Base-by-base conservation (phyloP, 352 stramenopile species). In the Phytophthora pinifolia region DNA sequence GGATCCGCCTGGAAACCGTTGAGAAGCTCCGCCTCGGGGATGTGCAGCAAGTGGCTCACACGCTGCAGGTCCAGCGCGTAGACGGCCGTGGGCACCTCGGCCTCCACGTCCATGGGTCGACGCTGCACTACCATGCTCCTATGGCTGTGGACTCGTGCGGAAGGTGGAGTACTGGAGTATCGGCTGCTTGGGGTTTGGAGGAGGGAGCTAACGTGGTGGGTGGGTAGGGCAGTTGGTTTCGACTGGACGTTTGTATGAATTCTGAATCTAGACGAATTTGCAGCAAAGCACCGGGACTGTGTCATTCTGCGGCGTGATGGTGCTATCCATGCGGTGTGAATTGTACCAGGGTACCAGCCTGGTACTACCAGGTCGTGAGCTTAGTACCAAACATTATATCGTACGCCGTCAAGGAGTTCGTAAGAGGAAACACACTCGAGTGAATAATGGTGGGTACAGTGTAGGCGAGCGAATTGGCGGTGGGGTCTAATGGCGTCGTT, bases 1-100 rank as follows among this genome's bases (percentile, higher is more conserved):
- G 74, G 76, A 49, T 85, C 58, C 9, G 65, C 51, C 53, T 86
- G 72, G 61, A 92, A 86, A 34, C 79, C 75, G 14, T 53, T 64
- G 33, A 84, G 51, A 25, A 86, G 59, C 50, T 86, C 76, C 29
- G 51, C 50, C 60, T 82, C 66, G 29, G 68, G 72, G 57, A 86
- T 83, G 41, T 38, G 35, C 25, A 80, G 67, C 34, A 86, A 59
- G 29, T 76, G 62, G 37, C 73, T 83, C 53, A 86, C 71, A 6
- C 70, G 65, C 52, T 65, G 51, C 42, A 86, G 65, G 42, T 83
- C 71, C 29, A 86, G 56, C 34, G 76, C 71, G 59, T 86, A 86
- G 22, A 86, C 73, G 45, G 62, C 67, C 15, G 73, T 72, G 20
- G 76, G 76, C 46, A 86, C 66, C 29, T 86, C 76, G 34, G 76